Conservation (phyloP, 495 filamentous ascomycete genomes). For the Ramalina peruviana region DNA sequence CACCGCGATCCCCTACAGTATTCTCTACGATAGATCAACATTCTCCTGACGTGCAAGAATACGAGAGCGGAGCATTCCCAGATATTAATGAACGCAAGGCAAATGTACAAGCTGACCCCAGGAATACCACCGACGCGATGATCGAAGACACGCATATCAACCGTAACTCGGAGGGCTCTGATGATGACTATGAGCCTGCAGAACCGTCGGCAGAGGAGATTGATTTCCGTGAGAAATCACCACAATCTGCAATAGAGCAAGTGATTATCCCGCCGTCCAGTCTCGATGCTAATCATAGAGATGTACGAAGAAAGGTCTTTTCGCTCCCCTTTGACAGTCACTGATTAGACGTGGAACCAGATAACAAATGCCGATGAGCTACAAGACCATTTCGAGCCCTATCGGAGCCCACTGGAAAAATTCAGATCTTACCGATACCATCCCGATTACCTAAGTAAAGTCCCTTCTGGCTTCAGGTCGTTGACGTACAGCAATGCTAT, state of each 20-base stretch:
- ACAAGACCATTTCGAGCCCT: conserved; percentile 45
- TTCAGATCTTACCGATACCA: conserved; percentile 89
- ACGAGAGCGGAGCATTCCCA: too few relatives aligned
- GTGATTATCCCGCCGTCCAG: not conserved
- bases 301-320: not conserved
- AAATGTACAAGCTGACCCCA: too few relatives aligned
- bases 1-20: too few relatives aligned
- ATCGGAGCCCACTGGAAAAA: conserved; percentile 64
- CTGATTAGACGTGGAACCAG: not conserved
- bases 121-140: too few relatives aligned
- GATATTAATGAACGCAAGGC: too few relatives aligned
- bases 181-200: conserved; percentile 44
- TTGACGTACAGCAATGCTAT: conserved; percentile 87
- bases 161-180: conserved; percentile 19
- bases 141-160: too few relatives aligned
- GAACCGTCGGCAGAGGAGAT: conserved; percentile 29
- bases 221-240: not conserved
- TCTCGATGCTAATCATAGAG: not conserved
- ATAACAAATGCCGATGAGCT: not conserved
- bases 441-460: conserved; percentile 51
- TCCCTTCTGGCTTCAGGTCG: conserved; percentile 68
- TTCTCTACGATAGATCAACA: not conserved
- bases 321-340: not conserved
- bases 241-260: not conserved
- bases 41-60: not conserved